Evolutionary conservation across 2,329 filamentous ascomycete species (phyloP).

Genomic region (Botryotinia narcissicola): DNA sequence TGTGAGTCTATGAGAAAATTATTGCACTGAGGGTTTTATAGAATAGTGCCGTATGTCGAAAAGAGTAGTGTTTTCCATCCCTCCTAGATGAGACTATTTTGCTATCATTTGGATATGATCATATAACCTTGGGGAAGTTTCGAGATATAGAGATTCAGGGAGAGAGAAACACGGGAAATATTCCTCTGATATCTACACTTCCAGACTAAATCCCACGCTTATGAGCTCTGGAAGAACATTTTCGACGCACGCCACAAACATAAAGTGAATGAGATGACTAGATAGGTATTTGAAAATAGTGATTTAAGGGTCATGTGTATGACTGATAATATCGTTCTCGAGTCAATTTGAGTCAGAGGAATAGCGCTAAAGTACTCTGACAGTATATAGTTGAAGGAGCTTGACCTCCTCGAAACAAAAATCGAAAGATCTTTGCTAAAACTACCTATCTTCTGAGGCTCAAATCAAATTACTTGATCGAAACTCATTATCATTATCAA

Average conservation of each 20-base stretch:
- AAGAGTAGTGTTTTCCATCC: not conserved
- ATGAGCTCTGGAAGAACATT: not conserved
- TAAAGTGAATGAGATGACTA: not conserved
- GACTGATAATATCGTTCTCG: not conserved
- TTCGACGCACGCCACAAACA: not conserved
- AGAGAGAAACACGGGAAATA: too few species aligned
- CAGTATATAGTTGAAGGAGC: not conserved
- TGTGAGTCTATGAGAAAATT: not conserved
- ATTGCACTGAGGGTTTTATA: not conserved
- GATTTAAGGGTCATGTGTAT: not conserved
- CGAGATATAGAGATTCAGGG: not conserved
- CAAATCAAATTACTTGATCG: not conserved
- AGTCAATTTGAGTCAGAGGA: not conserved
- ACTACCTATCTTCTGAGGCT: not conserved
- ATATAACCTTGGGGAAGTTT: not conserved
- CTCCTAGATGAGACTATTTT: fast-evolving
- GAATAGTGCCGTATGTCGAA: not conserved
- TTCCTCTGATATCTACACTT: not conserved
- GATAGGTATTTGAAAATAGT: fast-evolving
- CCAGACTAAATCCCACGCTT: not conserved
- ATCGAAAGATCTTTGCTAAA: not conserved
- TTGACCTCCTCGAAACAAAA: not conserved
- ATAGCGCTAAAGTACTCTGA: too few species aligned
- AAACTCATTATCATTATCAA: not conserved
- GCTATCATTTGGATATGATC: fast-evolving